Evolutionary conservation across 1,284 basidiomycete genomes (phyloP), one percentile per base, ranked within the genome.

Genomic region (Volvariella volvacea): DNA sequence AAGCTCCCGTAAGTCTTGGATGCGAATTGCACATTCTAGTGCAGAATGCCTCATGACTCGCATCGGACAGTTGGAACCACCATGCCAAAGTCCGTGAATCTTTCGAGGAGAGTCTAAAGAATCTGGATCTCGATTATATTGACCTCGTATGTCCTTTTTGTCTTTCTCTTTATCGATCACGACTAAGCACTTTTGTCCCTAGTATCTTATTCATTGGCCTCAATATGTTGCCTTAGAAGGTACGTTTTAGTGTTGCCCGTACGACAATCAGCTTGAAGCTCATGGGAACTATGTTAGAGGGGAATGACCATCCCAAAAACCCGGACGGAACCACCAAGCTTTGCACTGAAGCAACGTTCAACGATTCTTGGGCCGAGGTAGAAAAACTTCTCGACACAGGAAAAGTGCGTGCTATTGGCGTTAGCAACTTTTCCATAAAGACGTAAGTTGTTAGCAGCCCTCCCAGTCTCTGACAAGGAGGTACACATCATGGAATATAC

Each of bases 321-420:
- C n/a, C 34, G 19, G 34, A 36, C 15, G 34, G 34, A 8, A 7
- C 34, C 8, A 7, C 15, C 6, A 20, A 36, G 15, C 6, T n/a
- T 8, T 8, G 34, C 34, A 20, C 14, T 20, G 19, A 36, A 7
- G 34, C 15, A 15, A 36, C 34, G 6, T 36, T 36, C 34, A 36
- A 36, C 34, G 34, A 36, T n/a, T 36, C 34, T 15, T 36, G 34
- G 34, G 63, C 65, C 43, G 71, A 68, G 44, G 75, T 80, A 70
- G 78, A 82, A 57, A 67, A 72, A 45, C 64, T 77, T 22, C 28
- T 73, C 4, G 52, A 57, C 30, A 38, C 54, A 88, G 86, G 59
- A 60, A 89, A 76, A 55, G 74, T 80, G 42, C 78, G 73, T 60
- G 78, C 79, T 41, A 88, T 89, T 53, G 88, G 87, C 10, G 80